These are phyloP conservation scores for Torulaspora quercuum DNA, from an alignment of 805 yeast species.

Conservation along the genomic window DNA sequence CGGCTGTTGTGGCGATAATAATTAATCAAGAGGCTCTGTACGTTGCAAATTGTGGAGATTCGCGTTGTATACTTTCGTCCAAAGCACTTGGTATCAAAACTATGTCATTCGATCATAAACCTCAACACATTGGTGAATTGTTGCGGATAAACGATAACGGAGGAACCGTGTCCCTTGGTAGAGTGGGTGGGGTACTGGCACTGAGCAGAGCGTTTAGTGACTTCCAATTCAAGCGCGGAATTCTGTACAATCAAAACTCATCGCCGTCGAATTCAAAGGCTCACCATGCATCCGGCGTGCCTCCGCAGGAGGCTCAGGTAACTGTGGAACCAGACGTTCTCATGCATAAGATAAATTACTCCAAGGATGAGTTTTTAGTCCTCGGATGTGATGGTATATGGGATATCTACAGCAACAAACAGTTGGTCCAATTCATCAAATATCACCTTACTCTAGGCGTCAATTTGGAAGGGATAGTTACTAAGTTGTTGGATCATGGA, in stretches of 20 bases:
- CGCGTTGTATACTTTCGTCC: slow-evolving; percentile 57
- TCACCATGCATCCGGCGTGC: slow-evolving; percentile 17
- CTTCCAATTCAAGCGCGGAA: slow-evolving; percentile 49
- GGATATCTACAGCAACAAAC: slow-evolving; percentile 63
- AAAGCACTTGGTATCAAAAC: slow-evolving; percentile 53
- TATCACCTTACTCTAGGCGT: slow-evolving; percentile 56
- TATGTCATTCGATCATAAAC: slow-evolving; percentile 81
- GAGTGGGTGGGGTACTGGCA: slow-evolving; percentile 95
- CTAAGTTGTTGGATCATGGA: slow-evolving; percentile 59
- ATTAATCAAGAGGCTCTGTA: slow-evolving; percentile 45
- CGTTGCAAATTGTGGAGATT: slow-evolving; percentile 74
- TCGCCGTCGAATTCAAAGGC: slow-evolving; percentile 18
- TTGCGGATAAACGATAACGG: slow-evolving; percentile 91
- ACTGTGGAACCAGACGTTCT: slow-evolving; percentile 77
- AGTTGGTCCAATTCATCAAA: slow-evolving; percentile 52
- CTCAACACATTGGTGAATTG: slow-evolving; percentile 90
- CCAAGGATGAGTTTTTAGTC: slow-evolving; percentile 61
- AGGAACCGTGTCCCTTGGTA: slow-evolving; percentile 86
- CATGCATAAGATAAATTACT: slow-evolving; percentile 44
- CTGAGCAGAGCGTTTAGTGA: slow-evolving; percentile 88
- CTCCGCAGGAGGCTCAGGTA: slow-evolving; percentile 73
- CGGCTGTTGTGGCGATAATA: slow-evolving; percentile 47
- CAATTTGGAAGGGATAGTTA: slow-evolving; percentile 55
- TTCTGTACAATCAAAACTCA: slow-evolving; percentile 36
- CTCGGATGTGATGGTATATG: slow-evolving; percentile 83